phyloP scores from a whole-genome alignment of 768 basidiomycete species.

The Cystobasidium onofrii region DNA sequence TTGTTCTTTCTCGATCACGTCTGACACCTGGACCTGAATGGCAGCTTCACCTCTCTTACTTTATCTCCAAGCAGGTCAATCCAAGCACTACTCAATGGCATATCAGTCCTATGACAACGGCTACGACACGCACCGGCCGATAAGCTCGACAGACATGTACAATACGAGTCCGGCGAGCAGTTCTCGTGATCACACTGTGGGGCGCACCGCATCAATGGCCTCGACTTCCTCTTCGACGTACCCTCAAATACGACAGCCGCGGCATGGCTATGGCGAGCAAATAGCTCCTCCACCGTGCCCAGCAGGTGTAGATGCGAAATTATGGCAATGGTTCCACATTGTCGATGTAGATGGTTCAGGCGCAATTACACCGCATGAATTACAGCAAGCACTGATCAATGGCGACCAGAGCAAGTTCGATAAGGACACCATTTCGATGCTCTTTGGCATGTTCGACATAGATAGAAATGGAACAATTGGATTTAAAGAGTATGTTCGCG shows the following conservation, averaged over 20 bases:
- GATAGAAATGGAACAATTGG: constrained; percentile 13
- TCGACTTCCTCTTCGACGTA: background rate
- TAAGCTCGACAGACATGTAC: background rate
- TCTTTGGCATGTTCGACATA: constrained; percentile 22
- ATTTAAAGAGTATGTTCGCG: constrained; percentile 15
- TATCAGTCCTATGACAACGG: constrained; percentile 15
- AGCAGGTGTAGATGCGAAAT: constrained; percentile 9
- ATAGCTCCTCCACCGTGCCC: constrained; percentile 2
- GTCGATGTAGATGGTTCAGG: constrained; percentile 23
- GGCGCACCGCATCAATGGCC: constrained; percentile 6
- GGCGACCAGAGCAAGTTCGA: constrained; percentile 31
- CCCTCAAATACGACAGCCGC: background rate
- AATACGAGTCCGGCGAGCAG: constrained; percentile 3
- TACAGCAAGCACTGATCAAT: constrained; percentile 32
- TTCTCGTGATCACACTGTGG: background rate
- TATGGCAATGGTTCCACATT: constrained; percentile 23
- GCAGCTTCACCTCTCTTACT: too few species aligned
- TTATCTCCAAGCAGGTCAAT: too few species aligned
- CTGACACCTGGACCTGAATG: too few species aligned
- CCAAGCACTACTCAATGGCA: constrained; percentile 6
- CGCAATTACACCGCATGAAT: constrained; percentile 15
- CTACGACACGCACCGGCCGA: background rate
- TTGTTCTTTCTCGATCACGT: too few species aligned
- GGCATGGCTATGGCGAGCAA: background rate
- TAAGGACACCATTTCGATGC: constrained; percentile 21